Conservation (phyloP, 345 rosid genomes). For the Turnera subulata region DNA sequence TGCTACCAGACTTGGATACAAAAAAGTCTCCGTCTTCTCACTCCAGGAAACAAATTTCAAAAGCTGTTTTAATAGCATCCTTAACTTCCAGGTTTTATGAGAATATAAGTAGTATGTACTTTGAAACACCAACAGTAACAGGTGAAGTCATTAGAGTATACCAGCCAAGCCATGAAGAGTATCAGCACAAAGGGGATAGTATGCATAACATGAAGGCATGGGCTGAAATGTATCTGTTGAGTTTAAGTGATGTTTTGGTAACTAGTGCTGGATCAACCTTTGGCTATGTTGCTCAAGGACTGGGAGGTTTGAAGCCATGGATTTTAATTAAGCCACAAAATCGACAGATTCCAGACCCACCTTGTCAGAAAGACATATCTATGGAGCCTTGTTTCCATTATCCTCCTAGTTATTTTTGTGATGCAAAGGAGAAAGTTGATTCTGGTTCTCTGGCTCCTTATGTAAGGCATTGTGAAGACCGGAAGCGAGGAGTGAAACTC, state of each 20-base stretch:
- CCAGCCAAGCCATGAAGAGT: constrained; percentile 26
- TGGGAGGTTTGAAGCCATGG: constrained; percentile 24
- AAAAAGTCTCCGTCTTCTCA: not conserved
- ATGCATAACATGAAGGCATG: constrained; percentile 24
- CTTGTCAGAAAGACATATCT: constrained; percentile 14
- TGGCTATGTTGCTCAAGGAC: constrained; percentile 26
- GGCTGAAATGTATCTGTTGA: constrained; percentile 20
- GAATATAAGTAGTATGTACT: constrained; percentile 11
- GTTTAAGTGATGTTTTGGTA: constrained; percentile 15
- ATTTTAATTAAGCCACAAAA: constrained; percentile 10
- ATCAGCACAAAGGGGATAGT: constrained; percentile 12
- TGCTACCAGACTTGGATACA: not conserved
- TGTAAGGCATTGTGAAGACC: constrained; percentile 17
- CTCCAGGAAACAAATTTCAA: not conserved
- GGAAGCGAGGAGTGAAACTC: constrained; percentile 14
- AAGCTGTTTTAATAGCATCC: constrained; percentile 15
- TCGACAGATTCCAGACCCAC: constrained; percentile 3
- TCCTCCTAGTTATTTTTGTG: constrained; percentile 14
- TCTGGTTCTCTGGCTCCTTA: not conserved
- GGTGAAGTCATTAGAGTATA: constrained; percentile 20
- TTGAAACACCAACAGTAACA: constrained; percentile 10
- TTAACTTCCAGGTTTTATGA: constrained; percentile 11
- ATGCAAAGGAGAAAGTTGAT: not conserved
- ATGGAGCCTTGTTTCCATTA: constrained; percentile 28
- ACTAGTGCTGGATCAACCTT: constrained; percentile 24